Base-by-base conservation (phyloP, 1,284 basidiomycete species). In the Moniliophthora roreri region DNA sequence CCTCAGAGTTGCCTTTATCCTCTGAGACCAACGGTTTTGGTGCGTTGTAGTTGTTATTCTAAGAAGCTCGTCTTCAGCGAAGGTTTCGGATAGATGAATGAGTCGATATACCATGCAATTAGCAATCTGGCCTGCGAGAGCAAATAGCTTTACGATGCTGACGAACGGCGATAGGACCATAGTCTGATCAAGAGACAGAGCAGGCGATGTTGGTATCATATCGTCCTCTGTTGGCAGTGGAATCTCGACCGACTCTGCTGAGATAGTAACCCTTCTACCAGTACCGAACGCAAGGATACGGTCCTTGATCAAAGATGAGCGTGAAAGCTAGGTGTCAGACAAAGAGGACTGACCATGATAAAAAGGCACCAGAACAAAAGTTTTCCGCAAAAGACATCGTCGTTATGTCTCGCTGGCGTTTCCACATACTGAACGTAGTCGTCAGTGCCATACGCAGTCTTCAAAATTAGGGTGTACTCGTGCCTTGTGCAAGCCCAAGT, bases 401-500 rank as follows among this genome's bases (percentile, higher is more conserved):
- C 51, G 10, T 9, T 28, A 9, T 34, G 45, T 16, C n/a, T 36
- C 24, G 21, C 34, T 36, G 48, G 21, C 9, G 51, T 18, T 15
- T 53, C 36, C 8, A 49, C 41, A 24, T 16, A n/a, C 42, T 45
- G 21, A 15, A 8, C 15, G 21, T 26, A 16, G 13, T 13, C 28
- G 13, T 42, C 34, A 44, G 18, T 16, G 24, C 2, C 11, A 15
- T 24, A 7, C 8, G 32, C 28, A n/a, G 13, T 9, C 10, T 40
- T 11, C 21, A 13, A 11, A 26, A 20, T 20, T 1, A 36, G 32
- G 16, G 4, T 18, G 7, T n/a, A 18, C 11, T 15, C 42, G 28
- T 9, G 48, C 51, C 46, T 47, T 53, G 35, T 53, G 51, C 36
- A 53, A 40, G 13, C 51, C 51, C 16, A 53, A 32, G 21, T 53